Percentiles rank a stretch among this genome's conserved stretches.
Evolutionary conservation across 805 yeast genomes (phyloP).

Genomic region (Metschnikowia lochheadii): DNA sequence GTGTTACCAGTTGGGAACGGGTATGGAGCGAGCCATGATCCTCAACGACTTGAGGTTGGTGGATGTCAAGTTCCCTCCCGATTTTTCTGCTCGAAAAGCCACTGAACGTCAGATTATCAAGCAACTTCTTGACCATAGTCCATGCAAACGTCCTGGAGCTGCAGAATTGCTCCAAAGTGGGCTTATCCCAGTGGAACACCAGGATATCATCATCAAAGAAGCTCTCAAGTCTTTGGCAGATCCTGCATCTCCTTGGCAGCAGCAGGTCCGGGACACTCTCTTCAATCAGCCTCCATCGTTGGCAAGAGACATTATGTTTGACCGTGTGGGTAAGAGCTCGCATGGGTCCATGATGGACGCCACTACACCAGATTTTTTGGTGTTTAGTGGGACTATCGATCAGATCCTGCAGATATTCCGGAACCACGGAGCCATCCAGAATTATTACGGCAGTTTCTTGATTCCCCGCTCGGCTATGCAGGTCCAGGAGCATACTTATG

Average conservation of each 20-base stretch:
- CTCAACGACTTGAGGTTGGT: constrained; percentile 60
- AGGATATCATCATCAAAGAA: constrained; percentile 84
- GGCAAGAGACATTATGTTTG: constrained; percentile 83
- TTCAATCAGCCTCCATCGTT: constrained; percentile 82
- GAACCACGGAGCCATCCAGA: constrained; percentile 84
- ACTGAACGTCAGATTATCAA: constrained; percentile 67
- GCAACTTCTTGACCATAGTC: constrained; percentile 72
- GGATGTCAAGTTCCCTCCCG: constrained; percentile 64
- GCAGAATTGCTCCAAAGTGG: constrained; percentile 72
- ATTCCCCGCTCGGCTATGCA: constrained; percentile 77
- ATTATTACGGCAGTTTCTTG: constrained; percentile 56
- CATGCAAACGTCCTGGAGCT: constrained; percentile 77
- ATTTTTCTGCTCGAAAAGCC: constrained; percentile 51
- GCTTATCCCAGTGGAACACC: constrained; percentile 79
- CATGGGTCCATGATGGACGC: constrained; percentile 25
- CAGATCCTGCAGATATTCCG: constrained; percentile 62
- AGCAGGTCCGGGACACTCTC: constrained; percentile 80
- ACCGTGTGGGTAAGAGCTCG: constrained; percentile 36
- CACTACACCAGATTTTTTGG: constrained; percentile 43
- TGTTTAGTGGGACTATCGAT: constrained; percentile 57
- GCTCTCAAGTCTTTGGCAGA: constrained; percentile 82
- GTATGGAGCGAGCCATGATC: constrained; percentile 85
- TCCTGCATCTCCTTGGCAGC: constrained; percentile 92
- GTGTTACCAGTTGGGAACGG: constrained; percentile 81
- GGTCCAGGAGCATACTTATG: constrained; percentile 63